Percentiles rank a stretch among this genome's conserved stretches.
These are phyloP conservation scores for Trifolium pratense DNA, from an alignment of 306 rosid genomes.

Conservation along the genomic window DNA sequence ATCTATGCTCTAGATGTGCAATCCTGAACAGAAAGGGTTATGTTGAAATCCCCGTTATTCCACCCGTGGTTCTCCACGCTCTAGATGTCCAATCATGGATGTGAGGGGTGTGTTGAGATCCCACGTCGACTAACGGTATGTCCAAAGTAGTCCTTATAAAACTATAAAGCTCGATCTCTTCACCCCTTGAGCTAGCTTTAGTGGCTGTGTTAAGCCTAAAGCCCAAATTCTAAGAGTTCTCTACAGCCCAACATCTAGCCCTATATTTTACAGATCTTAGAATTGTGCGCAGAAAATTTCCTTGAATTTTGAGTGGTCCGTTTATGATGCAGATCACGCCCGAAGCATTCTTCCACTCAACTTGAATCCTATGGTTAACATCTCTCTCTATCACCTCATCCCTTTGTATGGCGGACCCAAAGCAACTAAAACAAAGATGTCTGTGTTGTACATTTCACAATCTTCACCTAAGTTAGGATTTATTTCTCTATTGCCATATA, in stretches of 20 bases:
- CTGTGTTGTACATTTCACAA: background rate
- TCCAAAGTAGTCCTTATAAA: background rate
- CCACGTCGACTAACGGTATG: background rate
- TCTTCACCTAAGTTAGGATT: background rate
- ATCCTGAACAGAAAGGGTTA: background rate
- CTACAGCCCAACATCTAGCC: conserved; percentile 1
- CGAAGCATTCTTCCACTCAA: background rate
- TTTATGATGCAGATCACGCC: background rate
- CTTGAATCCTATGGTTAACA: conserved; percentile 2
- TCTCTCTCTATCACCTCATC: background rate
- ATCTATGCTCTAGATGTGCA: background rate
- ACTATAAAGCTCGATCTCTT: background rate
- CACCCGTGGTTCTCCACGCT: background rate
- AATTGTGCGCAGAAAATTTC: too few relatives aligned
- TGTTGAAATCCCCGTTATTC: background rate
- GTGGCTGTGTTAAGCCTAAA: conserved; percentile 6
- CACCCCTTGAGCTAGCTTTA: conserved; percentile 2
- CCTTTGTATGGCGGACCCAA: conserved; percentile 3
- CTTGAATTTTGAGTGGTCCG: too few relatives aligned
- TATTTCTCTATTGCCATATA: conserved; percentile 12
- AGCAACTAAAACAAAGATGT: background rate
- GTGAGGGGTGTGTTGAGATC: background rate
- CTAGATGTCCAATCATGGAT: background rate
- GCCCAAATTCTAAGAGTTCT: background rate
- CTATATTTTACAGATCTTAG: background rate